Base-by-base conservation (phyloP, 75 land plant genomes). In the Pseudotsuga menziesii region DNA sequence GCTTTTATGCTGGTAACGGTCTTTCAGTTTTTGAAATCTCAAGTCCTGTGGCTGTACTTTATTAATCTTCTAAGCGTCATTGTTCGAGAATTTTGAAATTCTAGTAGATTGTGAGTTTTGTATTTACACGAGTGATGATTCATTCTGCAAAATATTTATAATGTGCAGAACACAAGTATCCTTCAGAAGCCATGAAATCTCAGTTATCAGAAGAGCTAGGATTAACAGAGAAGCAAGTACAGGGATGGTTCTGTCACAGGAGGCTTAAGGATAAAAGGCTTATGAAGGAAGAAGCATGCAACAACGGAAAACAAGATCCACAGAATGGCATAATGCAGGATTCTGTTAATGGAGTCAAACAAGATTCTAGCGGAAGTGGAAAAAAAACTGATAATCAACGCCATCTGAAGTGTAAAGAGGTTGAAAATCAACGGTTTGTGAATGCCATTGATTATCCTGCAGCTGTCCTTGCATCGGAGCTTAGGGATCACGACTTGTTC, bases 181-280 rank as follows among this genome's bases (percentile, higher is more conserved):
- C 99, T 19, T 75, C 88, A 29, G 99, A 96, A 75, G 29, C 89
- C 0, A 59, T 88, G 17, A 85, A 98, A 12, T 88, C 91, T 0
- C 86, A 90, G 81, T 76, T 96, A 14, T 96, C 99, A 39, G 77
- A 71, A 61, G 83, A 86, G 83, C 76, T 92, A 6, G 89, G 88
- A 7, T 83, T 96, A 4, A 67, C 99, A 0, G 98, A 94, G 77
- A 85, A 94, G 84, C 99, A 96, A 78, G 82, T 96, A 57, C 98
- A 96, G 89, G 94, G 94, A 98, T 96, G 99, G 99, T 96, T 96
- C 76, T 96, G 99, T 57, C 99, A 96, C 80, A 80, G 99, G 83
- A 83, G 99, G 81, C 82, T 96, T 57, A 96, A 96, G 83, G 98
- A 94, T 72, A 85, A 88, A 81, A 94, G 92, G 36, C 75, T 82